A percentile compares a stretch with the other conserved stretches of the same genome.
These are phyloP conservation scores for Filobasidium floriforme DNA, from an alignment of 768 basidiomycete genomes.

Conservation along the genomic window DNA sequence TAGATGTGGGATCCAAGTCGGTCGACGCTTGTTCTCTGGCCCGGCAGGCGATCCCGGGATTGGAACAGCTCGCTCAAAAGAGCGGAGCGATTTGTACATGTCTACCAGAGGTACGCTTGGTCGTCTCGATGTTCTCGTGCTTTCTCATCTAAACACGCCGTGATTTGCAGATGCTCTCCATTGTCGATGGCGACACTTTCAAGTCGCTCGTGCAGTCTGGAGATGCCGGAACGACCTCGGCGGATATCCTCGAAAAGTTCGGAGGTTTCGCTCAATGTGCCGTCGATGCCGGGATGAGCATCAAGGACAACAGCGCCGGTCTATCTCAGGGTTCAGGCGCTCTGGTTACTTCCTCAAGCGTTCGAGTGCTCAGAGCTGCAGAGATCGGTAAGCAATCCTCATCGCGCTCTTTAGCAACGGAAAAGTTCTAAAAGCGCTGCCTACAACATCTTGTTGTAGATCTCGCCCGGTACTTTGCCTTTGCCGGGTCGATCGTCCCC, in stretches of 20 bases:
- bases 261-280: neutral
- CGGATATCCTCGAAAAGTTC: neutral
- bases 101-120: neutral
- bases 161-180: constrained; percentile 1
- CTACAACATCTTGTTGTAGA: too few species aligned
- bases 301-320: constrained; percentile 5
- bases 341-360: neutral
- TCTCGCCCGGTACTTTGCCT: constrained; percentile 2
- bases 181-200: neutral
- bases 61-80: too few species aligned
- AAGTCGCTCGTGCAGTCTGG: constrained; percentile 5
- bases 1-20: neutral
- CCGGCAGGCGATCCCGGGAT: too few species aligned
- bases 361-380: constrained; percentile 1
- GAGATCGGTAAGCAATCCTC: neutral
- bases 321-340: neutral
- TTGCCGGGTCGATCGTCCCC: neutral
- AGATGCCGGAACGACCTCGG: constrained; percentile 3
- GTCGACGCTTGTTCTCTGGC: too few species aligned
- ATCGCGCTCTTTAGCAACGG: too few species aligned
- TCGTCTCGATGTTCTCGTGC: too few species aligned
- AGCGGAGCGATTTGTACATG: neutral
- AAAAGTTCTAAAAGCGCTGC: too few species aligned
- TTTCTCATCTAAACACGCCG: too few species aligned
- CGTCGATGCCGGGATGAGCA: constrained; percentile 2